A percentile compares a stretch with the other conserved stretches of the same genome.
Conservation (phyloP, 768 basidiomycete genomes). For the Royoungia palumana region DNA sequence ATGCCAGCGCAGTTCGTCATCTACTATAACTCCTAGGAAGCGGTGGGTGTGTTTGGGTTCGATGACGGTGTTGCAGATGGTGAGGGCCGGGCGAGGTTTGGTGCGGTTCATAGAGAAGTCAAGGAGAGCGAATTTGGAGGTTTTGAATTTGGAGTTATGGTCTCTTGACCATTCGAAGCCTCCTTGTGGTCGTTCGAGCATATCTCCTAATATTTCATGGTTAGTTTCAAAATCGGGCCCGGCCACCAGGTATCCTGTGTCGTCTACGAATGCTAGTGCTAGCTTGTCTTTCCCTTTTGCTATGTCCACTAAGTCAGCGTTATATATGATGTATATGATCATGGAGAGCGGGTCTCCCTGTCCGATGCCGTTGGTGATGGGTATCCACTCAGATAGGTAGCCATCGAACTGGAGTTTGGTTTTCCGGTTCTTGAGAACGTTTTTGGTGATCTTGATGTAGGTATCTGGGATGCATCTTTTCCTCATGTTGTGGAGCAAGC, state of each 20-base stretch:
- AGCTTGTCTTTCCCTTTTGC: slow-evolving; percentile 11
- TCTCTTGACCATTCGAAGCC: slow-evolving; percentile 13
- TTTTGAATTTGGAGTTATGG: slow-evolving; percentile 26
- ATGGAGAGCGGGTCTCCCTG: slow-evolving; percentile 35
- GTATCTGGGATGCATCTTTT: too few relatives aligned
- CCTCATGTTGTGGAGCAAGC: too few relatives aligned
- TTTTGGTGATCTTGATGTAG: too few relatives aligned
- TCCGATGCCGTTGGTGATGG: slow-evolving; percentile 24
- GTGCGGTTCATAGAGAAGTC: slow-evolving; percentile 6
- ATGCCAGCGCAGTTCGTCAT: neutral
- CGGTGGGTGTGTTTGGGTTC: neutral
- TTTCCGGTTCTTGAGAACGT: too few relatives aligned
- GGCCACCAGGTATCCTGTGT: slow-evolving; percentile 24
- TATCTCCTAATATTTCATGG: slow-evolving; percentile 13
- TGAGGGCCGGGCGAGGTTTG: neutral
- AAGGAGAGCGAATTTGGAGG: slow-evolving; percentile 18
- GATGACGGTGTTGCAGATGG: neutral
- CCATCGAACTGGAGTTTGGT: slow-evolving; percentile 26
- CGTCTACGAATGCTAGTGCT: slow-evolving; percentile 31
- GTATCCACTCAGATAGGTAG: slow-evolving; percentile 14
- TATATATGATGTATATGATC: slow-evolving; percentile 33
- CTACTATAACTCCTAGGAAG: neutral
- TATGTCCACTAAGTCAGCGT: slow-evolving; percentile 17
- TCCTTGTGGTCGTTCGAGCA: slow-evolving; percentile 23
- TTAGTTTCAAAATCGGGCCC: slow-evolving; percentile 22